Base-by-base conservation (phyloP, 768 basidiomycete genomes). In the Mycena leptocephala region DNA sequence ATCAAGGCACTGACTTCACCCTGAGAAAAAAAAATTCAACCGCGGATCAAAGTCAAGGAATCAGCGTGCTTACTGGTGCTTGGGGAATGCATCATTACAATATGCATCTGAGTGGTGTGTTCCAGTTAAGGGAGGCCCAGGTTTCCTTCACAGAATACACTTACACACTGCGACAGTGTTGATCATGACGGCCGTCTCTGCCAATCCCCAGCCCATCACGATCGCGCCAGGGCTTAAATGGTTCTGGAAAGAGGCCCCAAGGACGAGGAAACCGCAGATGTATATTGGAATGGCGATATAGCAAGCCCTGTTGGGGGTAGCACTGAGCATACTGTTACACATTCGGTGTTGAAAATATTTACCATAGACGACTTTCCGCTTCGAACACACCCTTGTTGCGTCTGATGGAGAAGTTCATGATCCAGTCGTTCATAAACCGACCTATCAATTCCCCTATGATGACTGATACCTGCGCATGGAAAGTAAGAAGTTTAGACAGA, bases 141-240 rank as follows among this genome's bases (percentile, higher is more conserved):
- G 13, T 20, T 13, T 3, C 6, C 26, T 14, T 55, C 32, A 88
- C 24, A 10, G 53, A 9, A 24, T 28, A 56, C 10, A 75, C 77
- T 70, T 24, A 75, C 77, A 79, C 37, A 89, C 83, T 0, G 87
- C 86, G 65, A 88, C 88, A 0, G 89, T 90, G 75, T 84, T 86
- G 70, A 90, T 83, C 84, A 90, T 85, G 61, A 85, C 77, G 0
- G 85, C 83, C n/a, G 85, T 82, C 51, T 87, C 82, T 3, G 87
- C 86, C 37, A 90, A 80, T 7, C 90, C 91, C 92, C 92, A 93
- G 10, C 92, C 92, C 83, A 92, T 89, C 59, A 92, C 86, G 43
- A 92, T 81, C 0, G 87, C 90, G 10, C 85, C 89, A 24, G 88
- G 80, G 46, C 84, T 86, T 0, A 89, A 81, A 58, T 90, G 87